A percentile compares a stretch with the other conserved stretches of the same genome.
Evolutionary conservation across 768 basidiomycete species (phyloP).

Genomic region (Russula ochroleuca): DNA sequence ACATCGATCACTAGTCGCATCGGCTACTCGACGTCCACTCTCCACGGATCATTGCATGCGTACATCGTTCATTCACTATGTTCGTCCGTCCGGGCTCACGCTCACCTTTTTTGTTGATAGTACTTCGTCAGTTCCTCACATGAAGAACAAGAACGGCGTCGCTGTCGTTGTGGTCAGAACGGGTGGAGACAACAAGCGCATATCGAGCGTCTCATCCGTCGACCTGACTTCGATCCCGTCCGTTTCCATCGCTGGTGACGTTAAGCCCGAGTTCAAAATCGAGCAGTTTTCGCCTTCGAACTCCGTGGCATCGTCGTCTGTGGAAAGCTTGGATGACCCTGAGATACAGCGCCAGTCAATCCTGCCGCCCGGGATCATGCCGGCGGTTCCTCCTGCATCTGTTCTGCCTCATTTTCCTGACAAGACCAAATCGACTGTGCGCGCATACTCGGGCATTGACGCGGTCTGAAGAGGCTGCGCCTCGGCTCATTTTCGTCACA

Average conservation of each 20-base stretch:
- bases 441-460: background rate
- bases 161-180: conserved; percentile 5
- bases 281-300: conserved; percentile 7
- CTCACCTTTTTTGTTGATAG: background rate
- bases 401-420: background rate
- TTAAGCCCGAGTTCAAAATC: conserved; percentile 13
- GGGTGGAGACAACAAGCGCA: background rate
- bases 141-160: conserved; percentile 10
- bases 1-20: conserved; percentile 31
- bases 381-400: background rate
- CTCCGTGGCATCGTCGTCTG: background rate
- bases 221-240: conserved; percentile 21
- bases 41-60: conserved; percentile 11
- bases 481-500: no score
- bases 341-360: background rate
- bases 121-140: conserved; percentile 3
- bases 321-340: background rate
- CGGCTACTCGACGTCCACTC: conserved; percentile 27
- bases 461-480: background rate
- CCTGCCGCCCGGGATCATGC: background rate
- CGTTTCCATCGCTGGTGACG: conserved; percentile 10
- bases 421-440: background rate
- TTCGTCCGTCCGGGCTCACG: background rate
- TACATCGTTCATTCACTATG: background rate
- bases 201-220: background rate